Conservation (phyloP, 345 rosid genomes). For the Aegle marmelos region DNA sequence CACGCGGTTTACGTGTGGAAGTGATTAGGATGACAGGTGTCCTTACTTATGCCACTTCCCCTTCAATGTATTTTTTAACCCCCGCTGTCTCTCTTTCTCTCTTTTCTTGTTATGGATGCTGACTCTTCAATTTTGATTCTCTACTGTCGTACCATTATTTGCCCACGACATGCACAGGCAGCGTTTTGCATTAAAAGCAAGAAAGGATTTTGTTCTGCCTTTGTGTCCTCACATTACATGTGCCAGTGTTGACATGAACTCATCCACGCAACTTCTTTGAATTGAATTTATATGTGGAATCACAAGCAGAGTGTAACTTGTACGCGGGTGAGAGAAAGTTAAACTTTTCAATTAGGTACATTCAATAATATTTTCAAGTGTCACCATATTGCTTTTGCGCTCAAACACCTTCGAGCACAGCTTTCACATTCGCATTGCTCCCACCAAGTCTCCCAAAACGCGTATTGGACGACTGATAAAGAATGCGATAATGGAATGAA, state of each 20-base stretch:
- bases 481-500: background rate
- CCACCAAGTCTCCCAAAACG: background rate
- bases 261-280: background rate
- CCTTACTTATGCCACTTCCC: background rate
- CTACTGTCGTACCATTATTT: background rate
- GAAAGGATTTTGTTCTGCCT: background rate
- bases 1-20: conserved; percentile 7
- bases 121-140: conserved; percentile 4
- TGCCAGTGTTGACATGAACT: background rate
- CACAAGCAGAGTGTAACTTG: background rate
- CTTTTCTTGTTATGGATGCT: background rate
- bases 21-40: conserved; percentile 14
- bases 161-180: background rate
- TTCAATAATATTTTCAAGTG: background rate
- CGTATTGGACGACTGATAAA: background rate
- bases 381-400: background rate
- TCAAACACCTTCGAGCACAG: background rate
- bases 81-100: background rate
- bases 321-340: background rate
- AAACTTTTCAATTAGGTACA: background rate
- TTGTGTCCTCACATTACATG: background rate
- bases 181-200: background rate
- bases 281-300: background rate
- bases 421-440: background rate
- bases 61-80: background rate